phyloP scores from a whole-genome alignment of 2,329 filamentous ascomycete species.

The Curvularia eragrostidis region DNA sequence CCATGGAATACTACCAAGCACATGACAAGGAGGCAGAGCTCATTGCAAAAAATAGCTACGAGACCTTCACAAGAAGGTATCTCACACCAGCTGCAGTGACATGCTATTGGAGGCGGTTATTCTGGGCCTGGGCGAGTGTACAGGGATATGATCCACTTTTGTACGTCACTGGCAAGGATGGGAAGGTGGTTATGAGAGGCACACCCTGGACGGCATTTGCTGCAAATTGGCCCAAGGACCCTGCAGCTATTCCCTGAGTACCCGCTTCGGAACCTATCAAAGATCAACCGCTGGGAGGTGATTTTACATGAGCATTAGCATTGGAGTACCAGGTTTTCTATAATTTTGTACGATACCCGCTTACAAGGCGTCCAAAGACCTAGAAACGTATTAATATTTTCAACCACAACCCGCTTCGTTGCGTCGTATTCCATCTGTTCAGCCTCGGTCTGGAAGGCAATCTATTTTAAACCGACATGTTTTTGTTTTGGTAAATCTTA shows the following conservation, averaged over 20 bases:
- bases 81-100: slow-evolving; percentile 44
- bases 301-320: slow-evolving; percentile 25
- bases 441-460: not conserved
- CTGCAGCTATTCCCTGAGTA: slow-evolving; percentile 37
- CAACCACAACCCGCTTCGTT: not conserved
- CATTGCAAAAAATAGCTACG: slow-evolving; percentile 42
- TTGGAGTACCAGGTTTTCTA: slow-evolving; percentile 18
- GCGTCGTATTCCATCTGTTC: not conserved
- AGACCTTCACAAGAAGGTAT: slow-evolving; percentile 42
- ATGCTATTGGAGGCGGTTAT: slow-evolving; percentile 45
- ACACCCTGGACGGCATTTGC: slow-evolving; percentile 46
- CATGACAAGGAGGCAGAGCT: slow-evolving; percentile 39
- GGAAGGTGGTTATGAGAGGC: slow-evolving; percentile 39
- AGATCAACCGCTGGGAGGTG: slow-evolving; percentile 7
- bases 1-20: slow-evolving; percentile 42
- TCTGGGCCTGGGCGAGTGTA: slow-evolving; percentile 40
- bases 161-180: slow-evolving; percentile 33
- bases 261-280: not conserved
- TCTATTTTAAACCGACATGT: not conserved
- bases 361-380: slow-evolving; percentile 8
- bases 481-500: not conserved
- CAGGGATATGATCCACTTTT: slow-evolving; percentile 41
- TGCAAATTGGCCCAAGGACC: slow-evolving; percentile 44
- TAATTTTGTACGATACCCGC: slow-evolving; percentile 30
- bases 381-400: slow-evolving; percentile 8